Evolutionary conservation across 805 yeast species (phyloP).

Genomic region (Myxozyma neotropica): DNA sequence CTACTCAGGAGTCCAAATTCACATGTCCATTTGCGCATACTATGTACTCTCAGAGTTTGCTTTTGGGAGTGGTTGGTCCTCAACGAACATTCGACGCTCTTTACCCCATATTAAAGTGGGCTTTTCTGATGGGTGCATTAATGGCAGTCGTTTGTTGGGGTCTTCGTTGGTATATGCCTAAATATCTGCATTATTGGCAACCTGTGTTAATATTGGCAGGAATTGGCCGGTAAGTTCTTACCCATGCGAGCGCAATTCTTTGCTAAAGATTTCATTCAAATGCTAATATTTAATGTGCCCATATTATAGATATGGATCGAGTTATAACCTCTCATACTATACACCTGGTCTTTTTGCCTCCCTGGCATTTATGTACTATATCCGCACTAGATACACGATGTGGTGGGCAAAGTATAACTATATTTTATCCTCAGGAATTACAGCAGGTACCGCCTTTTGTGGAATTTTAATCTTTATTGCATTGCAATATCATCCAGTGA

Average conservation of each 20-base stretch:
- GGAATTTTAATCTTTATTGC: slow-evolving; percentile 59
- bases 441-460: slow-evolving; percentile 66
- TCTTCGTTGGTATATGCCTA: slow-evolving; percentile 2
- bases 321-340: slow-evolving; percentile 73
- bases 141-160: slow-evolving; percentile 49
- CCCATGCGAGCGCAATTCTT: background rate
- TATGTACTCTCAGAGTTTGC: slow-evolving; percentile 57
- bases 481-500: slow-evolving; percentile 46
- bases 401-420: slow-evolving; percentile 82
- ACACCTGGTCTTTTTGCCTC: slow-evolving; percentile 70
- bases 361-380: slow-evolving; percentile 56
- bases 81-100: slow-evolving; percentile 56
- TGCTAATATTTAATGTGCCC: no score
- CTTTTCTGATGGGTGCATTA: slow-evolving; percentile 61
- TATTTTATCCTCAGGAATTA: slow-evolving; percentile 63
- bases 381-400: slow-evolving; percentile 55
- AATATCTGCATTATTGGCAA: slow-evolving; percentile 51
- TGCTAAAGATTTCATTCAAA: no score
- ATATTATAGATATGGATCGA: slow-evolving; percentile 23
- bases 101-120: slow-evolving; percentile 58
- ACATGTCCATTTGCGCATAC: slow-evolving; percentile 52
- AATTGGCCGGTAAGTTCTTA: slow-evolving; percentile 13
- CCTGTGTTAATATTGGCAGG: slow-evolving; percentile 64
- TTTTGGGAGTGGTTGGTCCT: slow-evolving; percentile 71
- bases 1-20: slow-evolving; percentile 50